Percentiles rank a stretch among this genome's conserved stretches.
Evolutionary conservation across 106 monocot genomes (phyloP).

Genomic region (Dioscorea dumetorum): DNA sequence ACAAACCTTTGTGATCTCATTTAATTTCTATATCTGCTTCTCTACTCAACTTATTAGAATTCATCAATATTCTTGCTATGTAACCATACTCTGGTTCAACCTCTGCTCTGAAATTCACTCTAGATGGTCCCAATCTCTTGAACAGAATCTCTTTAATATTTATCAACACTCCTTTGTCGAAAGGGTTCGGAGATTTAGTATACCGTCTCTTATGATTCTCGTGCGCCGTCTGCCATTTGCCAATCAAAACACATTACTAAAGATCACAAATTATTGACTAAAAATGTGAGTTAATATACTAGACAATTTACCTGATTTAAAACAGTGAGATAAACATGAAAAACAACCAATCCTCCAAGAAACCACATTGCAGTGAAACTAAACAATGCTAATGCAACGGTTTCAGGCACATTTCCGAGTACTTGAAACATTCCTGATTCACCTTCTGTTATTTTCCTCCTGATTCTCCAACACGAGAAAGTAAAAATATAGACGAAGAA

Average conservation of each 20-base stretch:
- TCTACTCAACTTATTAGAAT: not conserved
- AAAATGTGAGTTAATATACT: not conserved
- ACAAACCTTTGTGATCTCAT: not conserved
- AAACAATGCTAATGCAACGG: conserved; percentile 29
- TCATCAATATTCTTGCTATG: conserved; percentile 6
- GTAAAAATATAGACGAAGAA: conserved; percentile 38
- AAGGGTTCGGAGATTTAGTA: conserved; percentile 29
- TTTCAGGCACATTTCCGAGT: conserved; percentile 36
- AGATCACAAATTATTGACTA: not conserved
- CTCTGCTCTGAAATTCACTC: conserved; percentile 32
- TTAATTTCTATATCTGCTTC: not conserved
- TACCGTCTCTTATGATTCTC: conserved; percentile 45
- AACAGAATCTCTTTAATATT: conserved; percentile 53
- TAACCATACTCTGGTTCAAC: conserved; percentile 15
- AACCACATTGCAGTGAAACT: conserved; percentile 43
- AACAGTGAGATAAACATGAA: conserved; percentile 51
- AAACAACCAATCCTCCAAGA: conserved; percentile 35
- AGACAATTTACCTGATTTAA: conserved; percentile 32
- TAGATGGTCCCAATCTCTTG: conserved; percentile 34
- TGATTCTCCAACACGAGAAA: conserved; percentile 35
- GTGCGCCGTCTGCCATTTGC: conserved; percentile 23
- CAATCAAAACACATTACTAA: not conserved
- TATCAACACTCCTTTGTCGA: conserved; percentile 36
- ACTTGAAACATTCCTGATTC: conserved; percentile 5
- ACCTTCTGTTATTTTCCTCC: conserved; percentile 6